Percentiles rank a stretch among this genome's conserved stretches.
These are phyloP conservation scores for Lolium multiflorum DNA, from an alignment of 176 grass and related monocot species.

Conservation along the genomic window DNA sequence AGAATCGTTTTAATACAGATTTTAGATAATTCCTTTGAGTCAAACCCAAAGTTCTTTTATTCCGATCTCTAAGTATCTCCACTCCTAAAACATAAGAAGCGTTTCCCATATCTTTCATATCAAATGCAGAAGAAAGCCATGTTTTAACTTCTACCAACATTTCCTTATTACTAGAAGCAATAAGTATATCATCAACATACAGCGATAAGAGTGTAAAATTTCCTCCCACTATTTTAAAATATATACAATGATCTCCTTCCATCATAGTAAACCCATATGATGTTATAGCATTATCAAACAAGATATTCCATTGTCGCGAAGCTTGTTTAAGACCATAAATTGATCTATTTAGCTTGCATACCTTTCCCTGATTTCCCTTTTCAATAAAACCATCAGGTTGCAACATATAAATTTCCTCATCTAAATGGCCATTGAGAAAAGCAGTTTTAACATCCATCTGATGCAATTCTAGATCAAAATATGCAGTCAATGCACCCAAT, in stretches of 20 bases:
- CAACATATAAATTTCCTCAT: background rate
- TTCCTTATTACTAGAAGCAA: background rate
- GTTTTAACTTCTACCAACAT: background rate
- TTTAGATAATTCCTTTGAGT: background rate
- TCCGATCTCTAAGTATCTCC: background rate
- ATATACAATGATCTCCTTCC: background rate
- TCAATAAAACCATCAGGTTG: background rate
- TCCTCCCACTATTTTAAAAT: background rate
- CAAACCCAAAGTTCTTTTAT: background rate
- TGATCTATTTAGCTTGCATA: background rate
- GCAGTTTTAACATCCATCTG: background rate
- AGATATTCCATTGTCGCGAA: background rate
- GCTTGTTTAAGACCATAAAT: background rate
- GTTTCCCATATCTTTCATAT: background rate
- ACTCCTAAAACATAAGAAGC: constrained; percentile 14
- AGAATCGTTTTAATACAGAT: background rate
- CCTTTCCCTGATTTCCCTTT: background rate
- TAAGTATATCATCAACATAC: constrained; percentile 2
- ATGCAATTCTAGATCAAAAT: background rate
- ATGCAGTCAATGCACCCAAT: background rate
- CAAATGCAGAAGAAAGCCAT: background rate
- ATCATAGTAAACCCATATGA: background rate
- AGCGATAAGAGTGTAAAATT: background rate
- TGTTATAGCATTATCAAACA: background rate
- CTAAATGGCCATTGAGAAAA: background rate